Evolutionary conservation across 2,329 filamentous ascomycete species (phyloP), one percentile per base, ranked within the genome.

Genomic region (Aspergillus sp.): DNA sequence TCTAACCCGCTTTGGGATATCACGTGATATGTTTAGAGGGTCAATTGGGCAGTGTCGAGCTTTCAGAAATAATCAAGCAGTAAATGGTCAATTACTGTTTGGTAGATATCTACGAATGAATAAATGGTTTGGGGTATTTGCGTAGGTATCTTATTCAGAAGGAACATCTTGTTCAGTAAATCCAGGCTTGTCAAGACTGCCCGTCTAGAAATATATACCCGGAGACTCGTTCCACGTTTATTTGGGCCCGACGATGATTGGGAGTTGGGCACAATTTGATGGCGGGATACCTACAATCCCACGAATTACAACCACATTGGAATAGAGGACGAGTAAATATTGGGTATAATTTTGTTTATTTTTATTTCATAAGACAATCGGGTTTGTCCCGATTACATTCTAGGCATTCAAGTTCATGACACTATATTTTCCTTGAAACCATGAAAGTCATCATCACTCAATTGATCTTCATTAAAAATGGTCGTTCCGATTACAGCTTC

Each of bases 401-500:
- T 73, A 71, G 66, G 47, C 54, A 58, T 58, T 66, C 52, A 63
- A 61, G 65, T 68, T 73, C 71, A 73, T 76, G 67, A 75, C 63
- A 69, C 64, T 67, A 67, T 67, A 66, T 64, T 67, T 70, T 67
- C 67, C 37, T 66, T 56, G 62, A 64, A 63, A 70, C 70, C 71
- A 68, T 73, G 65, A 72, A 64, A 62, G 73, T 70, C 69, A 62
- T 73, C 72, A 68, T 74, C 68, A 69, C 66, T 59, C 69, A 68
- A 66, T 69, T 59, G 59, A 65, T 62, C 64, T 68, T 70, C 68
- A 66, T 68, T 54, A 54, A 40, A 66, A 65, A 68, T 70, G 62
- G 63, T 62, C 64, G 64, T 69, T 56, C 64, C 64, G 66, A 68
- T 87, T 91, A 97, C 81, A 93, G 82, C 85, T 96, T 96, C 84